Evolutionary conservation across 352 stramenopile species (phyloP), one percentile per base, ranked within the genome.

Genomic region (Globisporangium carolinianum): DNA sequence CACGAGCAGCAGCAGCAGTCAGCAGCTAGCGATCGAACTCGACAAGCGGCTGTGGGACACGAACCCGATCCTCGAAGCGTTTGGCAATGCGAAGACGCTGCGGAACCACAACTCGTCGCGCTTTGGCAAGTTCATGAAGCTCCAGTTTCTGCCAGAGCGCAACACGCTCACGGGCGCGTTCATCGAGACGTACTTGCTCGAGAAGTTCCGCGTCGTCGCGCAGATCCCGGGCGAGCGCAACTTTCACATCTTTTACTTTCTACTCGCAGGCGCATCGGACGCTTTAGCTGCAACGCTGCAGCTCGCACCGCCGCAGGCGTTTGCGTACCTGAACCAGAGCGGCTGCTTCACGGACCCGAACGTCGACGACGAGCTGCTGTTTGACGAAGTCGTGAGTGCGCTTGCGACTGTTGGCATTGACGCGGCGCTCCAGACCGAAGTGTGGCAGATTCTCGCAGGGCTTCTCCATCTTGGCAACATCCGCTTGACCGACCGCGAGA

Each of bases 211-310:
- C 46, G 84, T 97, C 10, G 83, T 94, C 15, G 78, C 76, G 51
- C 87, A 95, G 63, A 91, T 91, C 50, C 79, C 78, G 0, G 86
- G 82, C 46, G 88, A 96, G 47, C 84, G 87, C 47, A 97, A 96
- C 68, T 96, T 95, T 63, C 88, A 96, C 66, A 89, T 97, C 57
- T 95, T 96, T 49, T 97, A 97, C 76, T 92, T 94, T 39, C 60
- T 97, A 58, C 71, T 95, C 6, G 76, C 81, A 1, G 84, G 83
- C 53, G 86, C 84, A 15, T 69, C 83, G 47, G 75, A 89, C 58
- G 58, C 76, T n/a, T 51, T 94, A 54, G 51, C 62, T 0, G 66
- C 68, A 14, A 68, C 91, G 53, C 60, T 94, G n/a, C 66, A 86
- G 58, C 68, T 94, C 18, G 68, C 78, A 58, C 15, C 67, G 0